Base-by-base conservation (phyloP, 2,329 filamentous ascomycete species). In the Dothistroma septosporum region DNA sequence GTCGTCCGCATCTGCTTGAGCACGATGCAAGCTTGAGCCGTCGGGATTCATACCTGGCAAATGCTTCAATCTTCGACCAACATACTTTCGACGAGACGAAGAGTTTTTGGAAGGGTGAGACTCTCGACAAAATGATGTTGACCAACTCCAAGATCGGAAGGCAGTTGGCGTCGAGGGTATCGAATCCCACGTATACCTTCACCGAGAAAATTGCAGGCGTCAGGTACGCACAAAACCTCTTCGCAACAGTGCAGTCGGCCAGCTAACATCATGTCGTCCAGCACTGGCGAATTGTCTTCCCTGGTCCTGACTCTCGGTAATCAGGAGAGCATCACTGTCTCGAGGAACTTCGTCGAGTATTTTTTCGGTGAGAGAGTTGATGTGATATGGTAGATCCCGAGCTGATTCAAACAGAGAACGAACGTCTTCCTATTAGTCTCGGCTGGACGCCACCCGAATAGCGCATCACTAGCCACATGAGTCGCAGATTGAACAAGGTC, bases 1-100 rank as follows among this genome's bases (percentile, higher is more conserved):
- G 48, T n/a, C 22, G 48, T 28, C 48, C 48, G 19, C 11, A 48
- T 21, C 6, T n/a, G 11, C 21, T 55, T 24, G 52, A 59, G n/a
- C 50, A 59, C 21, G 57, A 59, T 33, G 57, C 50, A 22, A 55
- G 28, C 41, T 52, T 31, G 22, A 80, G 78, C 46, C 81, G 81
- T 31, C 65, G 73, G 1, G 82, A 84, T 59, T 78, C 76, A 12
- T 79, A 72, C 73, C 76, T 81, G 58, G 82, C 81, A n/a, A 78
- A 80, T 68, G 79, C 80, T 63, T 76, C 80, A 64, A 58, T 77
- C 54, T 85, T 85, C 74, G 82, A 85, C 71, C 72, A 78, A 55
- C 77, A 75, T 1, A 69, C 82, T 64, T 85, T 83, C 69, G 76
- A 79, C 55, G 69, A 76, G 58, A 77, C 77, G 0, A 72, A 65